A percentile compares a stretch with the other conserved stretches of the same genome.
phyloP scores from a whole-genome alignment of 1,284 basidiomycete species.

The Ganoderma sp. region DNA sequence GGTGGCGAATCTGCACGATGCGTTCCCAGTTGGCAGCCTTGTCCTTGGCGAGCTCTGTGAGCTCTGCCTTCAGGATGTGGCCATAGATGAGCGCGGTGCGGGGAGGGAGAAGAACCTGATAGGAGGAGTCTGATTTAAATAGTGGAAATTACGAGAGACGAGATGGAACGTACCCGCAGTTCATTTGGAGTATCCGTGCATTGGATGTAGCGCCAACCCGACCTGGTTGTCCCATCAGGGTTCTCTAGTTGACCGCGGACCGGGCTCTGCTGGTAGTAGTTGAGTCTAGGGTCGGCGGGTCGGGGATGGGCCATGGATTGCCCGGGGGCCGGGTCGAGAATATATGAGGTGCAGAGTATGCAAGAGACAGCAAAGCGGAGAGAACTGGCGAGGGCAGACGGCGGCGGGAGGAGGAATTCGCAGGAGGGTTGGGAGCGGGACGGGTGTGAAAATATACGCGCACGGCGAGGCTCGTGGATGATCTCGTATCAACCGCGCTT shows the following conservation, averaged over 20 bases:
- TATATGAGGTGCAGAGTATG: conserved; percentile 18
- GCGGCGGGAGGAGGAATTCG: conserved; percentile 23
- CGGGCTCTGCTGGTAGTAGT: conserved; percentile 64
- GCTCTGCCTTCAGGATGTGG: conserved; percentile 66
- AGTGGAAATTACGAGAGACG: conserved; percentile 6
- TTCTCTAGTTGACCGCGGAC: conserved; percentile 76
- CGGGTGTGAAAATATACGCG: conserved; percentile 33
- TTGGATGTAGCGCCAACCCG: conserved; percentile 73
- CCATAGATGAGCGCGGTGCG: conserved; percentile 71
- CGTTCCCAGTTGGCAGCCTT: conserved; percentile 63
- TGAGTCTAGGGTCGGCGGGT: conserved; percentile 45
- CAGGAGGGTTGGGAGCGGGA: conserved; percentile 15
- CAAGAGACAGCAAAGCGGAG: conserved; percentile 1
- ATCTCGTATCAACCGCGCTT: conserved; percentile 30
- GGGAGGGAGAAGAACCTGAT: conserved; percentile 73
- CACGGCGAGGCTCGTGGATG: conserved; percentile 25
- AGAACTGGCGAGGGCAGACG: conserved; percentile 1
- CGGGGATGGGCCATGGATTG: conserved; percentile 32
- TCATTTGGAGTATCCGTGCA: conserved; percentile 77
- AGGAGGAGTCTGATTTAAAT: background rate
- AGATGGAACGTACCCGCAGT: conserved; percentile 57
- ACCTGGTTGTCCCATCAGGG: conserved; percentile 55
- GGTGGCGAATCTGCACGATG: conserved; percentile 71
- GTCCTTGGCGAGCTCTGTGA: conserved; percentile 62
- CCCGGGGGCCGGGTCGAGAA: conserved; percentile 17